Evolutionary conservation across 2,329 filamentous ascomycete species (phyloP), one percentile per base, ranked within the genome.

Genomic region (Pestalotiopsis sp.): DNA sequence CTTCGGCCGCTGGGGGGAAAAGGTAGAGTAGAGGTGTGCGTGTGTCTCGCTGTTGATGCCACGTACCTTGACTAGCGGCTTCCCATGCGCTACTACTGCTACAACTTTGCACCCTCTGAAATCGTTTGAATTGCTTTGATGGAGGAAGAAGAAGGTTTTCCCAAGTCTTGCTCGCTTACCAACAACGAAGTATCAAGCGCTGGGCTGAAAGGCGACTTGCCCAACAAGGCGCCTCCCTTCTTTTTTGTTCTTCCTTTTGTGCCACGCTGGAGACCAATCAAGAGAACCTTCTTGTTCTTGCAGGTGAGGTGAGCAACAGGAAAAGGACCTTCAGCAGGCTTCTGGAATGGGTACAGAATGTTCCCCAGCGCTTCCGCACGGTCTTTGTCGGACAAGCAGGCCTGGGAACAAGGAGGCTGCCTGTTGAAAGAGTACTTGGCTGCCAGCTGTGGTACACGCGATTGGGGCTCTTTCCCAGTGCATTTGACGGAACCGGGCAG

Each of bases 281-380:
- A 25, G 7, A 64, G 62, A 66, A 66, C 64, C 64, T 66, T 38
- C 64, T 66, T 31, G 25, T 57, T 66, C 64, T 45, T 49, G 64
- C 64, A 66, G 64, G 64, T 36, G 64, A 66, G 64, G 64, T 36
- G 64, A 64, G 36, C n/a, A 12, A 23, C 14, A 52, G n/a, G 7
- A 52, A 52, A 52, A 52, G 45, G n/a, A 52, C 45, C 23, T 52
- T 52, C 20, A 17, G 38, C 20, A 57, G 52, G 64, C 64, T 66
- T 66, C 64, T 66, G 38, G 64, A 66, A 66, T 60, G 39, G 64
- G 64, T 56, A n/a, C 41, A 66, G 64, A 66, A 66, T 59, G 64
- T 39, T 59, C 64, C 64, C 57, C 36, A 36, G 23, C 20, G 27
- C 23, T 59, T 52, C 45, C 45, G 45, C 45, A 52, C 45, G 45